These are phyloP conservation scores for Elongisporangium senticosum DNA, from an alignment of 352 stramenopile species.

Conservation along the genomic window DNA sequence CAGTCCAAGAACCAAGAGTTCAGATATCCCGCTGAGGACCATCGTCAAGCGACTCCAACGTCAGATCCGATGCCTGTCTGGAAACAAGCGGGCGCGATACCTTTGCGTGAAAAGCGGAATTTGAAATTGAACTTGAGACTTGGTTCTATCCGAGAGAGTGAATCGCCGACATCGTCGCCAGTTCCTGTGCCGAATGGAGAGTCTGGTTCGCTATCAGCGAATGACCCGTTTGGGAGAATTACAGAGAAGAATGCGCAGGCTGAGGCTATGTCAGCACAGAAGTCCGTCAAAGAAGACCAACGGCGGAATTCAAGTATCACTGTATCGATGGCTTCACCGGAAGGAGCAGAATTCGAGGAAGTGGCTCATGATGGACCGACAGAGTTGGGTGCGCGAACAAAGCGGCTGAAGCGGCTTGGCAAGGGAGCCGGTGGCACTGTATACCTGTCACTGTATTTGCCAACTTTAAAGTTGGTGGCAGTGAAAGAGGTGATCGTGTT, in stretches of 20 bases:
- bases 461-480: slow-evolving; percentile 76
- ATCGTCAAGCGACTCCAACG: background rate
- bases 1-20: slow-evolving; percentile 2
- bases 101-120: background rate
- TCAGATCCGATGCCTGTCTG: background rate
- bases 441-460: slow-evolving; percentile 79
- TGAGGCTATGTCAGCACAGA: background rate
- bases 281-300: background rate
- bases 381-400: slow-evolving; percentile 55
- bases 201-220: background rate
- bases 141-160: background rate
- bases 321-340: slow-evolving; percentile 47
- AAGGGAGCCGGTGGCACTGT: slow-evolving; percentile 84
- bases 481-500: slow-evolving; percentile 84
- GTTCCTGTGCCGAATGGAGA: background rate
- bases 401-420: slow-evolving; percentile 62
- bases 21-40: background rate
- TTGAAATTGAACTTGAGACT: background rate
- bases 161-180: background rate
- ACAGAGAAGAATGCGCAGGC: background rate
- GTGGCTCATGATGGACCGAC: slow-evolving; percentile 69
- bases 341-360: slow-evolving; percentile 66
- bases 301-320: slow-evolving; percentile 53
- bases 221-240: background rate
- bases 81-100: background rate